Conservation (phyloP, 148 eudicot genomes). For the Salicornia ramosissima region DNA sequence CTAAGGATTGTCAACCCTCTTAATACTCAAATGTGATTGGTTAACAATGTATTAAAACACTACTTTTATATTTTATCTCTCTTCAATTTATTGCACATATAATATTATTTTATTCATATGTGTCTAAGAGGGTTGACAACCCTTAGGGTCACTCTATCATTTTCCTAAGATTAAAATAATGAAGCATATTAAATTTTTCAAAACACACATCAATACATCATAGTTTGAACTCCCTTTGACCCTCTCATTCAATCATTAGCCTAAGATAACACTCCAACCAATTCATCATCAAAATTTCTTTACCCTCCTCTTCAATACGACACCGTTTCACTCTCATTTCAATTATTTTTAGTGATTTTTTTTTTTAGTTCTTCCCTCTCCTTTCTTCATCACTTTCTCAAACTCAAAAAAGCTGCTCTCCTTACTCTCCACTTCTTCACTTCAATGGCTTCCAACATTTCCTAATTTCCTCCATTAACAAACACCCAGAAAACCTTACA, state of each 20-base stretch:
- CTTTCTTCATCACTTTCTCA: not conserved
- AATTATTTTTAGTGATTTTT: not conserved
- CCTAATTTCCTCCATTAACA: not conserved
- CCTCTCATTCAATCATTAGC: constrained; percentile 13
- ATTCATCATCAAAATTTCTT: not conserved
- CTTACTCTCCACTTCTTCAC: not conserved
- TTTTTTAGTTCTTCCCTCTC: too few relatives aligned
- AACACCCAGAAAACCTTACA: not conserved
- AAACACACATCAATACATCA: too few relatives aligned
- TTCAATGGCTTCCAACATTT: constrained; percentile 21
- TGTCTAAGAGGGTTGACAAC: too few relatives aligned
- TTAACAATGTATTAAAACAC: too few relatives aligned
- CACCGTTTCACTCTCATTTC: not conserved
- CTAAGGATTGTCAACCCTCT: too few relatives aligned
- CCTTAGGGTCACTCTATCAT: too few relatives aligned
- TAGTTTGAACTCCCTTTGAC: constrained; percentile 11
- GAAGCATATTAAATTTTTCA: too few relatives aligned
- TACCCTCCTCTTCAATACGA: not conserved
- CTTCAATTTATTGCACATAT: too few relatives aligned
- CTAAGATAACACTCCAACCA: not conserved
- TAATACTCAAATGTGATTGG: too few relatives aligned
- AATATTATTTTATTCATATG: too few relatives aligned
- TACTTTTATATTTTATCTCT: too few relatives aligned
- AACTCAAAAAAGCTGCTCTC: not conserved
- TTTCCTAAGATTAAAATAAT: too few relatives aligned